phyloP scores from a whole-genome alignment of 495 filamentous ascomycete species.

The Penicillium malachiteum region DNA sequence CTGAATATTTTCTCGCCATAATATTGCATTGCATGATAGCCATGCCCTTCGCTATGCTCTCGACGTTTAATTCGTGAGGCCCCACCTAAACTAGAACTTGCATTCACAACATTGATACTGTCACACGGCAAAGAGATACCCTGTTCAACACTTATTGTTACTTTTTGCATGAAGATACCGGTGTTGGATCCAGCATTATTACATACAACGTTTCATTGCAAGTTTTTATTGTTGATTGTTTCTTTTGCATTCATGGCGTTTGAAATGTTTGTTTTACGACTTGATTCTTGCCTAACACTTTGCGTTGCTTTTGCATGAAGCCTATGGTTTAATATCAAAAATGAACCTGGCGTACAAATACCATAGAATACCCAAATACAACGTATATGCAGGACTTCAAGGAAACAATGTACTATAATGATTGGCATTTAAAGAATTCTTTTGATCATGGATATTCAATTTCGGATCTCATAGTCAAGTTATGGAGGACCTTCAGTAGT shows the following conservation, averaged over 20 bases:
- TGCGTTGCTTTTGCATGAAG: background rate
- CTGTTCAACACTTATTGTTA: slow-evolving; percentile 23
- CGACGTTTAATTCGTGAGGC: slow-evolving; percentile 9
- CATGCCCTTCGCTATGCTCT: slow-evolving; percentile 5
- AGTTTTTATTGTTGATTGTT: background rate
- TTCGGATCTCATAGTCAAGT: background rate
- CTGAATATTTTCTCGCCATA: slow-evolving; percentile 12
- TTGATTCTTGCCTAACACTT: background rate
- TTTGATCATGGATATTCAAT: too few species aligned
- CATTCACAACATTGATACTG: slow-evolving; percentile 14
- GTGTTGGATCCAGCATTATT: slow-evolving; percentile 21
- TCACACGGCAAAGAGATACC: slow-evolving; percentile 16
- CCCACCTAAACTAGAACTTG: slow-evolving; percentile 14
- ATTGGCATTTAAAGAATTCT: too few species aligned
- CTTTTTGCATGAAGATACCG: slow-evolving; percentile 18
- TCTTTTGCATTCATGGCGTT: slow-evolving; percentile 25
- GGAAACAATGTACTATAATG: too few species aligned
- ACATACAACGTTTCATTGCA: slow-evolving; percentile 5
- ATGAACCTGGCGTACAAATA: background rate
- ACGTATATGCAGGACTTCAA: too few species aligned
- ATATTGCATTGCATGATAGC: background rate
- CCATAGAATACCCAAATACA: background rate
- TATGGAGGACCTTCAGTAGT: too few species aligned
- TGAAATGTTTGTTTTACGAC: slow-evolving; percentile 10
- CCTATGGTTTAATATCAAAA: background rate